phyloP scores from a whole-genome alignment of 257 asterid genomes.

The Solanum ahanhuiri region DNA sequence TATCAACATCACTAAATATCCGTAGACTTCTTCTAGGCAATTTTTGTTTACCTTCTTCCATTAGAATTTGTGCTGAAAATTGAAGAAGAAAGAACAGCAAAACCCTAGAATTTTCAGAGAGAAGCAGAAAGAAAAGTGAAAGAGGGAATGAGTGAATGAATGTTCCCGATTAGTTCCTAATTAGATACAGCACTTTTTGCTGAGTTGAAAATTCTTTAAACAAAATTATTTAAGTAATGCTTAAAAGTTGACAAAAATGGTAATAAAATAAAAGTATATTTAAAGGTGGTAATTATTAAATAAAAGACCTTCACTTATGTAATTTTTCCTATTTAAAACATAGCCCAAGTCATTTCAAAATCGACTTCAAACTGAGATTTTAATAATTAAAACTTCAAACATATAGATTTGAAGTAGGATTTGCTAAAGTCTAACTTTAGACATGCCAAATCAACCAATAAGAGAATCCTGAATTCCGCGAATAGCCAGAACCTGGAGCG shows the following conservation, averaged over 20 bases:
- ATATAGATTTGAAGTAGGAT: neutral
- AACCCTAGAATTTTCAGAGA: too few species aligned
- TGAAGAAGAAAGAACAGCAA: too few species aligned
- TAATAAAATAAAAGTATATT: neutral
- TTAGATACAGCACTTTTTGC: neutral
- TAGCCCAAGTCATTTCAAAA: neutral
- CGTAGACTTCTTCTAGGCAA: too few species aligned
- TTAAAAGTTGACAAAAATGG: neutral
- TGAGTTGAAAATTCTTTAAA: too few species aligned
- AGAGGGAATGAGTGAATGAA: too few species aligned
- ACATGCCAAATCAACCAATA: neutral
- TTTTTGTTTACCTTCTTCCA: too few species aligned
- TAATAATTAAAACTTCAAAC: neutral
- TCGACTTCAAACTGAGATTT: neutral
- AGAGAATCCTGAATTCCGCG: neutral
- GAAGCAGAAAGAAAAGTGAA: too few species aligned
- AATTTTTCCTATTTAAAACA: neutral
- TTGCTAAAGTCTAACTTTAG: neutral
- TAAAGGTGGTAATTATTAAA: neutral
- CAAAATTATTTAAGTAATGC: neutral
- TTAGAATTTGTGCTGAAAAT: too few species aligned
- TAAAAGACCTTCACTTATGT: neutral
- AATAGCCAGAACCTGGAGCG: neutral
- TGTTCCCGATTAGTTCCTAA: too few species aligned
- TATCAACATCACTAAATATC: too few species aligned